phyloP scores from a whole-genome alignment of 164 flowering plant genomes.

The Piper longum region DNA sequence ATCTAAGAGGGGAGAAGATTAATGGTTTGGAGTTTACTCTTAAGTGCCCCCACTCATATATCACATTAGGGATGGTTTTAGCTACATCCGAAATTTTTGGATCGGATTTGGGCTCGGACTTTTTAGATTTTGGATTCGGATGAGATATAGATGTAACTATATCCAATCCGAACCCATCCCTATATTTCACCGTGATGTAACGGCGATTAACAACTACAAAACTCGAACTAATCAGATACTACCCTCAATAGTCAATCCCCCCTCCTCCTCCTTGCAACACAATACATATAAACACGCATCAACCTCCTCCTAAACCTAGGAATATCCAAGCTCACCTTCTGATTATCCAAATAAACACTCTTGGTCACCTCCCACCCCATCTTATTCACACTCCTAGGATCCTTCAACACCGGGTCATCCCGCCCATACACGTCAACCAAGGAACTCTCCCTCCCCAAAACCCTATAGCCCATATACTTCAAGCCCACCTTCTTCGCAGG shows the following conservation, averaged over 20 bases:
- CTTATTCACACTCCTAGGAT: constrained; percentile 43
- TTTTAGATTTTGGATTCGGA: too few species aligned
- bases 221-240: too few species aligned
- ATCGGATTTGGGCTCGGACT: too few species aligned
- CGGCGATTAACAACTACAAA: too few species aligned
- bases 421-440: constrained; percentile 32
- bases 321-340: constrained; percentile 55
- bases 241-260: too few species aligned
- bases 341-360: constrained; percentile 69
- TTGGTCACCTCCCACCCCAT: constrained; percentile 89
- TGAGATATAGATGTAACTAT: too few species aligned
- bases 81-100: too few species aligned
- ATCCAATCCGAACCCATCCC: too few species aligned
- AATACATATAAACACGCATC: constrained; percentile 32
- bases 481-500: constrained; percentile 72
- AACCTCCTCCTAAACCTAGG: constrained; percentile 44
- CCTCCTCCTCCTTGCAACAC: neutral
- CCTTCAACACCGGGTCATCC: constrained; percentile 54
- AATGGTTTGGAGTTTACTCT: neutral
- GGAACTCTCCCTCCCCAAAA: constrained; percentile 66
- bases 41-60: too few species aligned
- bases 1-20: neutral
- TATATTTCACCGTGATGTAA: too few species aligned
- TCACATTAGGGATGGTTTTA: too few species aligned
- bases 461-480: constrained; percentile 57